Base-by-base conservation (phyloP, 73 alveolate genomes). In the Stentor roeselii region DNA sequence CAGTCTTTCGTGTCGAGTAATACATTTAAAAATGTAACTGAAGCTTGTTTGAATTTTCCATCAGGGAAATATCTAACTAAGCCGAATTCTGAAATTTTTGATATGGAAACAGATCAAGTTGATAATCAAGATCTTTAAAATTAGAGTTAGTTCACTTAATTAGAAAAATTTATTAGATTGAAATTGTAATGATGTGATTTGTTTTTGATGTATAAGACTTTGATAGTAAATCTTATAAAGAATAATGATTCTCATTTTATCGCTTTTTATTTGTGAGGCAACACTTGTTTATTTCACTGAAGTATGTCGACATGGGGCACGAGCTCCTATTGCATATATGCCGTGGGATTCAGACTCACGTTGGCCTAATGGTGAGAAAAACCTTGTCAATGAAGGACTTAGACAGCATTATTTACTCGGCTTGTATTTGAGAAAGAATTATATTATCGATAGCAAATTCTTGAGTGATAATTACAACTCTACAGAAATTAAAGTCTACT, bases 381-480 rank as follows among this genome's bases (percentile, higher is more conserved):
- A 61, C 6, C n/a, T 76, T 36, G 21, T 40, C 1, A 78, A 78
- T n/a, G 84, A 37, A 76, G 84, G 84, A 0, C 14, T 76, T 31
- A 76, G 84, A 2, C 84, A 76, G 84, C 84, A 76, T 76, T 76
- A 76, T 39, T 35, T 76, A 1, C 32, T 76, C 0, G 84, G 84
- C 84, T 21, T 32, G 0, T 78, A 37, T 14, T 39, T 76, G 14
- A 0, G 84, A 76, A 37, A 34, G 1, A 34, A 67, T 21, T 76
- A 76, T 76, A 76, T 76, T 37, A 36, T n/a, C 30, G 3, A 34
- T 6, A 34, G 21, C 76, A 31, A 76, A 35, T 40, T 76, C 21
- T 21, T 76, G 36, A 37, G 6, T 21, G 36, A 15, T 21, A 37
- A 15, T 0, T 76, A 21, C 39, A 21, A 37, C 84, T 67, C 14